These are phyloP conservation scores for Penicillium glabrum DNA, from an alignment of 2,329 filamentous ascomycete genomes.

Conservation along the genomic window DNA sequence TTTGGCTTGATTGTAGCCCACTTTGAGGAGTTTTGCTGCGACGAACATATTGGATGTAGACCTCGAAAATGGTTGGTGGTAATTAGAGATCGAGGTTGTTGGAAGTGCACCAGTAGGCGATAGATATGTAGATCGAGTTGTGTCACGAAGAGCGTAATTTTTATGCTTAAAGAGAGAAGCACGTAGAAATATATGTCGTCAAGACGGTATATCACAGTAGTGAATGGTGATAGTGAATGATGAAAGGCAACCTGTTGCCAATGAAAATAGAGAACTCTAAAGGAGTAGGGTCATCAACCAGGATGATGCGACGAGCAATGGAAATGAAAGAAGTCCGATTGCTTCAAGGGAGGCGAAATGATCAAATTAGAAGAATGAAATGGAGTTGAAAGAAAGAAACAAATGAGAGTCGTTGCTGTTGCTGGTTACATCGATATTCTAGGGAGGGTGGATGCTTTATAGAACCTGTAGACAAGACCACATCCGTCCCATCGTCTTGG, in stretches of 20 bases:
- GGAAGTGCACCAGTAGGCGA: not conserved
- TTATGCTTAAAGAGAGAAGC: not conserved
- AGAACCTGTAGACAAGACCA: not conserved
- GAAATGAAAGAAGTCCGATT: constrained; percentile 4
- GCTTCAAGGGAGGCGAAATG: constrained; percentile 7
- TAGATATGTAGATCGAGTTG: not conserved
- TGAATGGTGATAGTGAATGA: not conserved
- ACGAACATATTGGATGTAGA: constrained; percentile 17
- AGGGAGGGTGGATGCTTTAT: constrained; percentile 9
- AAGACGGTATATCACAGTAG: not conserved
- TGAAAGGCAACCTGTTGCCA: not conserved
- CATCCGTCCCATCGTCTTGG: not conserved
- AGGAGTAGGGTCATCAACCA: constrained; percentile 13
- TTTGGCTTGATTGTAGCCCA: constrained; percentile 31
- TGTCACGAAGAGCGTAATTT: not conserved
- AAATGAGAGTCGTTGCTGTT: constrained; percentile 7
- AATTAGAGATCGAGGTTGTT: not conserved
- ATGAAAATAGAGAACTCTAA: not conserved
- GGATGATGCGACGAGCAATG: constrained; percentile 11
- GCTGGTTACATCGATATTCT: not conserved
- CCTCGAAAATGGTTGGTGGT: not conserved
- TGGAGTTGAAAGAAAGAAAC: constrained; percentile 3
- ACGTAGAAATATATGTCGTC: not conserved
- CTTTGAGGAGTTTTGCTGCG: constrained; percentile 27
- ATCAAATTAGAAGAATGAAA: constrained; percentile 6